Base-by-base conservation (phyloP, 192 early-diverging fungal genomes). In the Gaertneriomyces semiglobifer region DNA sequence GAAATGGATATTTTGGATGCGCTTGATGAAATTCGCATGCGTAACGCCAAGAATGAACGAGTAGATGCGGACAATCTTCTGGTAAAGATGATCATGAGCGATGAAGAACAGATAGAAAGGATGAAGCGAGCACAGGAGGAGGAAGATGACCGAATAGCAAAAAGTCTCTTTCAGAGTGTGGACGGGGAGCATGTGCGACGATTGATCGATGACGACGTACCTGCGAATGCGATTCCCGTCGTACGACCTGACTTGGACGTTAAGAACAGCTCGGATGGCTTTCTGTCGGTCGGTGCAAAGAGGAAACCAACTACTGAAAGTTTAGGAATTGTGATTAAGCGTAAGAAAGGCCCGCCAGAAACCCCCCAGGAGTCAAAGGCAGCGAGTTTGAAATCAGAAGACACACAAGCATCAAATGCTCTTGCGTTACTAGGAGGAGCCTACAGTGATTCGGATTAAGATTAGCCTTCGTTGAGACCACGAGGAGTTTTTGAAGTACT, bases 1-100 rank as follows among this genome's bases (percentile, higher is more conserved):
- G 97, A 99, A 62, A 96, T 99, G 94, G 96, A 99, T 58, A 91
- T 95, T 58, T 78, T 99, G 65, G 96, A 99, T 72, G 92, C 92
- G 0, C 66, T 99, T 65, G 97, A 98, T 64, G 96, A 99, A 70
- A 90, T 99, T 44, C 78, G 92, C 6, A 90, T 93, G 25, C 75
- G 83, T 56, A 99, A 97, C 67, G 93, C 96, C 0, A 70, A 79
- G 20, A 87, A 77, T 25, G 97, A 96, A 63, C 74, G 93, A 11
- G 79, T 94, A 9, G 86, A 86, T 61, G 74, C 80, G 0, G 88
- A 90, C 50, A 77, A 70, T 7, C 66, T 93, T 7, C 62, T 93
- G 19, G 84, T 87, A 6, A 57, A 68, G 4, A 71, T 88, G 44
- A 70, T 73, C 16, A 62, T 44, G 8, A 66, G 63, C 47, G 58